Conservation (phyloP, 164 flowering plant species). For the Malania oleifera region DNA sequence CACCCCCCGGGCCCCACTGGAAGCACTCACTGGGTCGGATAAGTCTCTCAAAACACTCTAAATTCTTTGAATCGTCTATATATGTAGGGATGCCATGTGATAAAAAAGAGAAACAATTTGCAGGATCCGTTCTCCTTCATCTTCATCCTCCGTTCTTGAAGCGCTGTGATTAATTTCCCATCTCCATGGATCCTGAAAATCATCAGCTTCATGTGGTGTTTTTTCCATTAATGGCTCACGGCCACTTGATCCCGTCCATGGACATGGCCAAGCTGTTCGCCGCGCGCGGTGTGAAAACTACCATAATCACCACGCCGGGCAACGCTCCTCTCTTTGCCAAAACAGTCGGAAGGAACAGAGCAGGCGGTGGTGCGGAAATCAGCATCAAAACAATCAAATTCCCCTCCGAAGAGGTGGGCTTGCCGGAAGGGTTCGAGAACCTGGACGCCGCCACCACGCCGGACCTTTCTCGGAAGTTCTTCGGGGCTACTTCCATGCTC, state of each 20-base stretch:
- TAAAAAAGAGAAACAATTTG: too few species aligned
- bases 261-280: slow-evolving; percentile 54
- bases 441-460: slow-evolving; percentile 8
- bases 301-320: slow-evolving; percentile 45
- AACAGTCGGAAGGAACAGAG: slow-evolving; percentile 12
- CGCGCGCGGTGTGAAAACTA: slow-evolving; percentile 32
- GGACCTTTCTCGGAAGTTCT: slow-evolving; percentile 15
- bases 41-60: too few species aligned
- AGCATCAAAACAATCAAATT: slow-evolving; percentile 19
- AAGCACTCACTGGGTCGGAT: too few species aligned
- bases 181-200: slow-evolving; percentile 1
- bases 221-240: slow-evolving; percentile 44
- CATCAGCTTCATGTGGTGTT: slow-evolving; percentile 29
- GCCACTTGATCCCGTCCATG: slow-evolving; percentile 45
- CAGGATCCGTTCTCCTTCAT: too few species aligned
- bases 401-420: slow-evolving; percentile 27
- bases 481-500: slow-evolving; percentile 19
- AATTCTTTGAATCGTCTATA: too few species aligned
- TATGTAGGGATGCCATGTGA: too few species aligned
- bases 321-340: slow-evolving; percentile 21
- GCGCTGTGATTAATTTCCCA: too few species aligned
- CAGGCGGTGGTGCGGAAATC: slow-evolving; percentile 15
- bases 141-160: too few species aligned
- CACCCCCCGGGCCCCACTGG: too few species aligned
- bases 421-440: slow-evolving; percentile 38